phyloP scores from a whole-genome alignment of 305 asterid species.

The Fraxinus ornus region DNA sequence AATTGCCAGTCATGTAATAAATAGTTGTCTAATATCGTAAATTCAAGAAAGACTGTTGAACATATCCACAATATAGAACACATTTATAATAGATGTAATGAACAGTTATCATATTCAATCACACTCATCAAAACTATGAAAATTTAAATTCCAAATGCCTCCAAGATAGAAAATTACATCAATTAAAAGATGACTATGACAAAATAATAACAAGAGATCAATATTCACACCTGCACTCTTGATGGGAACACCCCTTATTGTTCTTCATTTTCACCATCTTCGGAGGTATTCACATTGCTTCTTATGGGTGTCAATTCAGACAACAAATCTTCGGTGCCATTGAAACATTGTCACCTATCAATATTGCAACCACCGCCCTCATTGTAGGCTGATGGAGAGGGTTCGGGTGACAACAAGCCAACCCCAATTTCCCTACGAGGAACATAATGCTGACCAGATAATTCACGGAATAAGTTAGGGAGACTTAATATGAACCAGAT shows the following conservation, averaged over 20 bases:
- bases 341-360: slow-evolving; percentile 50
- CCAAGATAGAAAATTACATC: slow-evolving; percentile 1
- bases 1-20: no score
- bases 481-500: neutral
- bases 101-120: slow-evolving; percentile 9
- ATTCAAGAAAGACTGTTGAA: neutral
- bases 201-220: neutral
- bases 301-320: slow-evolving; percentile 33
- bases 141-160: neutral
- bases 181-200: neutral
- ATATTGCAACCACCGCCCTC: slow-evolving; percentile 58
- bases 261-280: slow-evolving; percentile 25
- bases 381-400: slow-evolving; percentile 69
- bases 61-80: neutral
- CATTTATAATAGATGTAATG: slow-evolving; percentile 9
- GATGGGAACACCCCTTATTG: slow-evolving; percentile 19
- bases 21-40: no score
- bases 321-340: slow-evolving; percentile 48
- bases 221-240: slow-evolving; percentile 36
- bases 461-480: neutral
- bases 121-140: slow-evolving; percentile 16
- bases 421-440: slow-evolving; percentile 23
- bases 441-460: neutral
- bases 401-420: slow-evolving; percentile 80
- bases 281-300: slow-evolving; percentile 18